These are phyloP conservation scores for Erodium texanum DNA, from an alignment of 441 rosid genomes.

Conservation along the genomic window DNA sequence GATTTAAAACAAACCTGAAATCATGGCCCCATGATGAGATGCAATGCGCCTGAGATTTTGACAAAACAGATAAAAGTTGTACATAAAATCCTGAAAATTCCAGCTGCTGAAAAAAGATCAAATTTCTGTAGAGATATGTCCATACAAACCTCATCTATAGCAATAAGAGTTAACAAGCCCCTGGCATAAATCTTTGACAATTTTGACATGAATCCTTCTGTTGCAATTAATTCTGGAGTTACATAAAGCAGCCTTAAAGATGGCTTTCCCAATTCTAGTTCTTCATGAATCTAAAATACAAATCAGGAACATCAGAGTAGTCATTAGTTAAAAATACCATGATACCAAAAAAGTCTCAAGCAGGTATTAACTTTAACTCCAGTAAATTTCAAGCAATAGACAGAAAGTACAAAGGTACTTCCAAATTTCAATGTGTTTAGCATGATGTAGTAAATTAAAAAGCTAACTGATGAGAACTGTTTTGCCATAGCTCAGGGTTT, in stretches of 20 bases:
- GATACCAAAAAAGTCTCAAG: not conserved
- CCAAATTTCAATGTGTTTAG: too few relatives aligned
- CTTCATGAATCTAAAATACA: slow-evolving; percentile 64
- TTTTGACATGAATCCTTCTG: slow-evolving; percentile 74
- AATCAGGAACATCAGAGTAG: slow-evolving; percentile 11
- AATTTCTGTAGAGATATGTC: not conserved
- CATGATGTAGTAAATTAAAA: not conserved
- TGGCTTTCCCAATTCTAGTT: slow-evolving; percentile 83
- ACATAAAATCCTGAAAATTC: slow-evolving; percentile 1
- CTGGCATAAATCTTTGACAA: slow-evolving; percentile 58
- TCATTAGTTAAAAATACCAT: not conserved
- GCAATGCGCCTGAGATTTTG: slow-evolving; percentile 77
- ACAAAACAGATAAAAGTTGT: slow-evolving; percentile 18
- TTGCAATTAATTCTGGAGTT: slow-evolving; percentile 84
- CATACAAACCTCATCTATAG: slow-evolving; percentile 74
- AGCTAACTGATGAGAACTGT: not conserved
- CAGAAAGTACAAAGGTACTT: not conserved
- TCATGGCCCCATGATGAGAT: slow-evolving; percentile 98
- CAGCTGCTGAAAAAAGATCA: not conserved
- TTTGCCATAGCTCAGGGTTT: not conserved
- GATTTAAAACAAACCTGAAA: slow-evolving; percentile 62
- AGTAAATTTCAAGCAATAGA: not conserved
- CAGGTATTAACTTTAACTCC: not conserved
- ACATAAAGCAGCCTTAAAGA: slow-evolving; percentile 71
- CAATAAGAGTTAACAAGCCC: slow-evolving; percentile 81